Evolutionary conservation across 1,284 basidiomycete species (phyloP), one percentile per base, ranked within the genome.

Genomic region (Neotropicomus parvogracilis): DNA sequence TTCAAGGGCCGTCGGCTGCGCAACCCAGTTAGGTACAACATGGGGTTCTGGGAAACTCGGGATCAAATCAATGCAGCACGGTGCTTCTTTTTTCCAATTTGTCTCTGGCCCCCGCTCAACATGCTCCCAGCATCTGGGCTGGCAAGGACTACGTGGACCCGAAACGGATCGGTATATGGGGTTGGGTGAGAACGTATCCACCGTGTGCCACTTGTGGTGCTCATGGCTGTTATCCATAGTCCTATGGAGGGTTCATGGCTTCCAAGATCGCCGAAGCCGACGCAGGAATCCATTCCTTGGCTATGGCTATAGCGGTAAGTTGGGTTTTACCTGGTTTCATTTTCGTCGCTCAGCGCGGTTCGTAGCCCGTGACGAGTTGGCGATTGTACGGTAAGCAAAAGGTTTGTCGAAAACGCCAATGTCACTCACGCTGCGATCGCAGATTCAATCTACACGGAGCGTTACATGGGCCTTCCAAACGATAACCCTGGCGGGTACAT

Each of bases 241-340:
- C 88, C 12, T 95, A 94, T 59, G 94, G 94, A 11, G 94, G 94
- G 0, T 97, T 91, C 69, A 90, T 95, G 85, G 86, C 86, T 43
- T 81, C 85, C 50, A 97, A 97, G 67, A 82, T 94, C 5, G 78
- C 88, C n/a, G 94, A 97, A 70, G 86, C 86, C 5, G 73, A 88
- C 64, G 86, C 83, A 12, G 88, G 88, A 9, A 77, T 95, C 19
- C 92, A 97, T 69, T 85, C 85, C 4, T 73, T 98, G 24, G 91
- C 88, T 9, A 93, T 95, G 76, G 79, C 91, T 2, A 85, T 95
- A 19, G 93, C 93, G 52, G 87, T 92, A 63, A 67, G 84, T 78
- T 6, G 17, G 13, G 13, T 40, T 38, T 40, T 36, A 4, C 24
- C 20, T 21, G 5, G 29, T 27, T 41, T 12, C 24, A 16, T 43